Evolutionary conservation across 1,284 basidiomycete genomes (phyloP).

Genomic region (Rhodotorula glutinis): DNA sequence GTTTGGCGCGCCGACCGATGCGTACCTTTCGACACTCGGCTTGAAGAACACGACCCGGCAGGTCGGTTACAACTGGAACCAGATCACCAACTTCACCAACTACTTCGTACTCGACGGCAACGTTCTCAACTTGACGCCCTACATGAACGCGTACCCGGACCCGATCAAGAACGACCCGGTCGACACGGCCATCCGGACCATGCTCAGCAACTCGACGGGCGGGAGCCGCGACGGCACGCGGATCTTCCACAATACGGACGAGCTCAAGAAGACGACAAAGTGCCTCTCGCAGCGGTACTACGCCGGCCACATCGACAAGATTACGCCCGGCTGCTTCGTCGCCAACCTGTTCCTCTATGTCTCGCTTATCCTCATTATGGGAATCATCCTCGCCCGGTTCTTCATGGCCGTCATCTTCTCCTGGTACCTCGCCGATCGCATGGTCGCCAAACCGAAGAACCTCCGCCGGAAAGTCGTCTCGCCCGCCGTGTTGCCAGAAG

Average conservation of each 20-base stretch:
- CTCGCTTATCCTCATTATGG: constrained; percentile 86
- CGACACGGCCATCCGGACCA: constrained; percentile 75
- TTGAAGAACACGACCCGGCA: constrained; percentile 63
- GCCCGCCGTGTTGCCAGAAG: constrained; percentile 92
- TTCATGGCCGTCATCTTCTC: constrained; percentile 94
- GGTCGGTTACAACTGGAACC: constrained; percentile 84
- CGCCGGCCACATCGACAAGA: constrained; percentile 93
- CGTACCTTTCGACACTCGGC: constrained; percentile 53
- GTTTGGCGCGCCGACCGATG: constrained; percentile 48
- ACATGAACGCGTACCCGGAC: constrained; percentile 69
- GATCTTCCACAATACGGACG: constrained; percentile 69
- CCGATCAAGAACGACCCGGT: constrained; percentile 71
- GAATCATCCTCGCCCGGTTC: constrained; percentile 86
- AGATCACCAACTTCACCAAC: constrained; percentile 64
- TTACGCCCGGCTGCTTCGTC: constrained; percentile 92
- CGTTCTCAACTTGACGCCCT: constrained; percentile 89
- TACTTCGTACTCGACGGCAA: constrained; percentile 88
- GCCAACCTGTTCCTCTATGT: constrained; percentile 85
- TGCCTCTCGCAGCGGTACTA: constrained; percentile 82
- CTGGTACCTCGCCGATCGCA: constrained; percentile 83
- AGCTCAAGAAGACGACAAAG: constrained; percentile 64
- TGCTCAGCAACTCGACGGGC: constrained; percentile 56
- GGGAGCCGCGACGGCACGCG: constrained; percentile 83
- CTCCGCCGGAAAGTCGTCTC: constrained; percentile 74
- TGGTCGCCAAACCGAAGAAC: constrained; percentile 70